Percentiles rank a stretch among this genome's conserved stretches.
phyloP scores from a whole-genome alignment of 768 basidiomycete genomes.

The Podaxis carcinomalis region DNA sequence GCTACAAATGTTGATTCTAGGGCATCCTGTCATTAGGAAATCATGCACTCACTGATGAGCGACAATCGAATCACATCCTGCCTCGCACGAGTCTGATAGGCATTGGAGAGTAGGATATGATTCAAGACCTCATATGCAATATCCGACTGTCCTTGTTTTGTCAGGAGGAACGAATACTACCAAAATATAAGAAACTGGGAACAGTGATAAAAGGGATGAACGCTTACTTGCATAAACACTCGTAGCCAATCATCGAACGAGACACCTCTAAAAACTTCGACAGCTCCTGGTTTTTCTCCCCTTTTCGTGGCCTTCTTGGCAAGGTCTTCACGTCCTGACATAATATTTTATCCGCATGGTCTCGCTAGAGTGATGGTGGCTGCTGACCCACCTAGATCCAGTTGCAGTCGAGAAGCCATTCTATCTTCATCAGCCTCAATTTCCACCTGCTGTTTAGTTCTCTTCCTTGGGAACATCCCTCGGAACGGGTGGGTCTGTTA shows the following conservation, averaged over 20 bases:
- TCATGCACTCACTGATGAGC: constrained; percentile 56
- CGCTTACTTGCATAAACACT: constrained; percentile 76
- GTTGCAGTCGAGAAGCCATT: constrained; percentile 73
- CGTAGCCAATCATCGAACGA: constrained; percentile 82
- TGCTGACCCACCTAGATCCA: constrained; percentile 57
- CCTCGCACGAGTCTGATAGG: constrained; percentile 54
- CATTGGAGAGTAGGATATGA: constrained; percentile 72
- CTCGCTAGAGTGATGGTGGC: too few species aligned
- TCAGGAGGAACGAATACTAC: constrained; percentile 74
- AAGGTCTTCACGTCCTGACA: constrained; percentile 53
- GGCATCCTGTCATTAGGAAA: not conserved
- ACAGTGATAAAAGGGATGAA: not conserved
- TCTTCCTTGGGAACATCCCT: constrained; percentile 60
- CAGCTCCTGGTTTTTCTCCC: constrained; percentile 33
- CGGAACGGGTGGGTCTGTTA: constrained; percentile 51
- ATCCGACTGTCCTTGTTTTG: constrained; percentile 57
- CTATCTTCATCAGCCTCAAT: constrained; percentile 62
- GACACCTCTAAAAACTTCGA: constrained; percentile 76
- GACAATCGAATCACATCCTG: constrained; percentile 75
- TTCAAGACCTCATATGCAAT: constrained; percentile 71
- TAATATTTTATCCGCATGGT: not conserved
- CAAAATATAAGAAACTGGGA: not conserved
- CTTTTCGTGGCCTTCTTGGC: constrained; percentile 43
- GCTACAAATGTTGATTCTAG: constrained; percentile 39
- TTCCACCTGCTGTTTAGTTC: constrained; percentile 32